These are phyloP conservation scores for Polymyxa betae DNA, from an alignment of 208 protist genomes.

Conservation along the genomic window DNA sequence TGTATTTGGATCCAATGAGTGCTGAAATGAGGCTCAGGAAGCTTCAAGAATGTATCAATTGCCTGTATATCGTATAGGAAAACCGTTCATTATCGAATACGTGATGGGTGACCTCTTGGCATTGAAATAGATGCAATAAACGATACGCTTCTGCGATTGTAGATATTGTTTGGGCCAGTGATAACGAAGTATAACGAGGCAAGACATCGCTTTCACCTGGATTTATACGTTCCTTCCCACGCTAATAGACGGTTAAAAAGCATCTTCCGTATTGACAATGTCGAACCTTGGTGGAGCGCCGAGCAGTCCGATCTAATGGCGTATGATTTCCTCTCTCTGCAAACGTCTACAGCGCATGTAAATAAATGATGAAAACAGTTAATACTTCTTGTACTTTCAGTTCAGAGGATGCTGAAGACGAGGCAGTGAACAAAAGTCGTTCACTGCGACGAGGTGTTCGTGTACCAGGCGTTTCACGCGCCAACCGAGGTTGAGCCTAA, in stretches of 20 bases:
- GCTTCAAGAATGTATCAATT: constrained; percentile 29
- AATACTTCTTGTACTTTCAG: no score
- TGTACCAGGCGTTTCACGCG: neutral
- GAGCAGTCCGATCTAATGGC: no score
- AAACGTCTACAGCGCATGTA: no score
- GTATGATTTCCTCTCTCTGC: no score
- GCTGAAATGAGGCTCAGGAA: constrained; percentile 59
- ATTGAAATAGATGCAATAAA: constrained; percentile 38
- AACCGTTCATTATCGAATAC: neutral
- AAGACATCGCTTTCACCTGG: neutral
- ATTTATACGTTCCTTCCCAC: neutral
- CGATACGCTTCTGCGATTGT: constrained; percentile 42
- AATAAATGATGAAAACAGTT: no score
- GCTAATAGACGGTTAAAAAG: neutral
- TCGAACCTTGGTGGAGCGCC: no score
- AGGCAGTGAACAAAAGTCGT: neutral
- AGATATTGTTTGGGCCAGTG: neutral
- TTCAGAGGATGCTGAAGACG: no score
- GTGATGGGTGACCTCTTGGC: constrained; percentile 25
- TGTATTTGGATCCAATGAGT: constrained; percentile 72
- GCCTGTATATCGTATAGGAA: neutral
- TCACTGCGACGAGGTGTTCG: neutral
- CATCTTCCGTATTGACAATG: no score
- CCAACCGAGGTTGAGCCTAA: neutral
- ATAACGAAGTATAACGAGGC: neutral